Base-by-base conservation (phyloP, 2,329 filamentous ascomycete genomes). In the Aspergillus niger region DNA sequence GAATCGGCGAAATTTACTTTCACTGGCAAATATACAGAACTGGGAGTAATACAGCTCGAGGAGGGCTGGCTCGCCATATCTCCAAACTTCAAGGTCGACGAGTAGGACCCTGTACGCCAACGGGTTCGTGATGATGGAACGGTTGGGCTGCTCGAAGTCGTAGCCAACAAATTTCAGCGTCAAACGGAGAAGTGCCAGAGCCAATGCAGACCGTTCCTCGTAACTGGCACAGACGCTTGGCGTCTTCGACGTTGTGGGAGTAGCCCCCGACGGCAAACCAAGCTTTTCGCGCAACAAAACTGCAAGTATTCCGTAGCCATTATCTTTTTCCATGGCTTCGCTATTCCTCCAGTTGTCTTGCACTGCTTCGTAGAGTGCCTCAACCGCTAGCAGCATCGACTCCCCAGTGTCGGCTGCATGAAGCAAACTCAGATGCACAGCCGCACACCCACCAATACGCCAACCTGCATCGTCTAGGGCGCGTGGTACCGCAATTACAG, bases 271-370 rank as follows among this genome's bases (percentile, higher is more conserved):
- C 2, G 70, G 64, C 60, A 74, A 72, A 22, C 75, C 79, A 52
- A 97, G 81, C 74, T 97, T 97, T 57, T 91, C 90, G 57, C 92
- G 88, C 24, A 99, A 78, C 17, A 98, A 83, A 75, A 92, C 87
- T 43, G 90, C 90, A 54, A 99, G 79, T 38, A 98, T 91, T 26
- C 91, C 90, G 72, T 97, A 99, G 0, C 94, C 96, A 67, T 96
- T 95, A 61, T 96, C 92, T 69, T 91, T 89, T 75, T 99, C 95
- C 90, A 99, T 97, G 26, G 95, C 93, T 74, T 99, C 96, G 67
- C 95, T 98, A 67, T 98, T 98, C 65, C 95, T 86, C 95, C 96
- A 99, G 72, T 91, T 98, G 65, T 91, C 89, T 66, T 91, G 89
- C 53, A 97, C 90, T 62, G 91, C 91, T 65, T 91, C 87, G 63